phyloP scores from a whole-genome alignment of 2,329 filamentous ascomycete genomes.

The Teratosphaeria zuluensis region DNA sequence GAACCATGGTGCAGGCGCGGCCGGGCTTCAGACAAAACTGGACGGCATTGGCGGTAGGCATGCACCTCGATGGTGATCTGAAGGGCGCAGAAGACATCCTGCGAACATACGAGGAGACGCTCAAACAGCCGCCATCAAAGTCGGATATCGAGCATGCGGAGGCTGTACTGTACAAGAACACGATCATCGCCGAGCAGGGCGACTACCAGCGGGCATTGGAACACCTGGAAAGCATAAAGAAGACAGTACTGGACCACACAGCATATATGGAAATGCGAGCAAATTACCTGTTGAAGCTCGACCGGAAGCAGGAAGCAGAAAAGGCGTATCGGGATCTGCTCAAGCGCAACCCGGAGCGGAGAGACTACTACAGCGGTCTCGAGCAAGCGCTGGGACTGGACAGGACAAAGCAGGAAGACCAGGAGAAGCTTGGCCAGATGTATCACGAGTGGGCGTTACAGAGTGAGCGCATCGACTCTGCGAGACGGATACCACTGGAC shows the following conservation, averaged over 20 bases:
- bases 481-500: constrained; percentile 76
- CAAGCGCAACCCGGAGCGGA: constrained; percentile 79
- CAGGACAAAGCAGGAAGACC: constrained; percentile 50
- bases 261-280: constrained; percentile 79
- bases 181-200: constrained; percentile 81
- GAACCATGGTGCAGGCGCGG: constrained; percentile 74
- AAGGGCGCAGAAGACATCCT: constrained; percentile 82
- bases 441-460: constrained; percentile 76
- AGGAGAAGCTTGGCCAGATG: constrained; percentile 64
- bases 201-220: constrained; percentile 75
- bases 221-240: constrained; percentile 69
- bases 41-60: constrained; percentile 91
- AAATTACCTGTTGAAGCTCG: constrained; percentile 71
- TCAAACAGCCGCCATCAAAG: constrained; percentile 69
- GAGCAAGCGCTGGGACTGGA: constrained; percentile 58
- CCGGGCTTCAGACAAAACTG: constrained; percentile 83
- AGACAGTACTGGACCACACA: constrained; percentile 71
- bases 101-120: constrained; percentile 82
- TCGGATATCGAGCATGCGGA: constrained; percentile 88
- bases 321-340: constrained; percentile 72
- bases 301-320: constrained; percentile 66
- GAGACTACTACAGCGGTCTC: constrained; percentile 74
- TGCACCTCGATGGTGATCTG: constrained; percentile 82
- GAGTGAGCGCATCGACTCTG: constrained; percentile 73
- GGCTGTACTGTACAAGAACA: constrained; percentile 89